A percentile compares a stretch with the other conserved stretches of the same genome.
These are phyloP conservation scores for Alternaria burnsii DNA, from an alignment of 2,329 filamentous ascomycete genomes.

Conservation along the genomic window DNA sequence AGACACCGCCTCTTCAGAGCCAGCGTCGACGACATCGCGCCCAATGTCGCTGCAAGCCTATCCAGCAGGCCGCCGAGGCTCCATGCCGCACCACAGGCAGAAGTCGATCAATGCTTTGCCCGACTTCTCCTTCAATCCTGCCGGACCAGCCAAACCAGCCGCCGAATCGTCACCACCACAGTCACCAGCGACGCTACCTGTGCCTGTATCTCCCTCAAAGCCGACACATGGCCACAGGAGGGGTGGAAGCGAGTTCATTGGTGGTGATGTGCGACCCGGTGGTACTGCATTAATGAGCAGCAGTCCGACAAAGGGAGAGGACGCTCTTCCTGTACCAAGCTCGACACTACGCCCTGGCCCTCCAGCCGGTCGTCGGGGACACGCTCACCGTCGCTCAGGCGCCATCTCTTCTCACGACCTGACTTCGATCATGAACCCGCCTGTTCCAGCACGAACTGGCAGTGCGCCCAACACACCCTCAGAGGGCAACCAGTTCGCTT, in stretches of 20 bases:
- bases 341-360: constrained; percentile 59
- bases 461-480: constrained; percentile 72
- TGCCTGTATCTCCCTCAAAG: constrained; percentile 60
- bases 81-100: constrained; percentile 48
- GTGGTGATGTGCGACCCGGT: constrained; percentile 67
- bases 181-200: constrained; percentile 49
- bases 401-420: constrained; percentile 87
- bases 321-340: constrained; percentile 64
- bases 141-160: constrained; percentile 46
- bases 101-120: constrained; percentile 56
- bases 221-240: constrained; percentile 71
- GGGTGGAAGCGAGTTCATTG: constrained; percentile 86
- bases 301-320: constrained; percentile 73
- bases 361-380: constrained; percentile 68
- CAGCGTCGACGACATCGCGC: constrained; percentile 46
- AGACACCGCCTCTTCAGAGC: constrained; percentile 35
- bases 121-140: constrained; percentile 60
- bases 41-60: constrained; percentile 51
- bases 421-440: constrained; percentile 71
- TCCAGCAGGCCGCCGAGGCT: constrained; percentile 45
- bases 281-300: constrained; percentile 69
- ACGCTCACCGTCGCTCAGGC: constrained; percentile 80
- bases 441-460: constrained; percentile 62
- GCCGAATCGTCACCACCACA: constrained; percentile 48
- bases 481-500: constrained; percentile 53